Base-by-base conservation (phyloP, 2,329 filamentous ascomycete species). In the Lachnellula arida region DNA sequence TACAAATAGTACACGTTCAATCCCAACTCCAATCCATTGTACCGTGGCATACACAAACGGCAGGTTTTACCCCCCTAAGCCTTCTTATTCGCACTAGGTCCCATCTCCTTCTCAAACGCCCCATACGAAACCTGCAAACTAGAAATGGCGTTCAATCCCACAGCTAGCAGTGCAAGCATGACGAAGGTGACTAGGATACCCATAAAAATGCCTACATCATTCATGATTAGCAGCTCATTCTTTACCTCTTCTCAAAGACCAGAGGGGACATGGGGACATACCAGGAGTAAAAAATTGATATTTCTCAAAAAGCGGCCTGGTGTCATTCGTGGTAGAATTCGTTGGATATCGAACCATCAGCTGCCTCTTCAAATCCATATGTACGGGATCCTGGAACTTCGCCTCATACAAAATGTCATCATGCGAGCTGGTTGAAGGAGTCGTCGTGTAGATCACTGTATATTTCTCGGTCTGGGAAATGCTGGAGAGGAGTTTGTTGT, bases 31-130 rank as follows among this genome's bases (percentile, higher is more conserved):
- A 53, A 22, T 35, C 9, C 40, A 17, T 32, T 32, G 28, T 32
- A 32, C 28, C 28, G 9, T 32, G 28, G 9, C 28, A 32, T 32
- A 35, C 17, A 23, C 42, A 44, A 19, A 34, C 56, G 28, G 19
- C 17, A 42, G 19, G n/a, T 43, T 14, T 32, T 28, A 37, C 46
- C 35, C 72, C 72, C 74, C 65, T 79, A 81, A 73, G 86, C 80
- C 77, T 91, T 96, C 83, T 92, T 96, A 74, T 95, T 89, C 34
- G 88, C 88, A 39, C 85, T 79, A n/a, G 91, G 89, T 0, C 91
- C 90, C 79, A 91, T 96, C 65, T 97, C 93, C 78, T 96, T 97
- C 71, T 95, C 93, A 70, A 97, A 99, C 1, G 94, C 91, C 60
- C 89, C 91, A 72, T 97, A 97, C 1, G 90, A 89, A 32, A 97